These are phyloP conservation scores for Paecilomyces niveus DNA, from an alignment of 2,329 filamentous ascomycete genomes.

Conservation along the genomic window DNA sequence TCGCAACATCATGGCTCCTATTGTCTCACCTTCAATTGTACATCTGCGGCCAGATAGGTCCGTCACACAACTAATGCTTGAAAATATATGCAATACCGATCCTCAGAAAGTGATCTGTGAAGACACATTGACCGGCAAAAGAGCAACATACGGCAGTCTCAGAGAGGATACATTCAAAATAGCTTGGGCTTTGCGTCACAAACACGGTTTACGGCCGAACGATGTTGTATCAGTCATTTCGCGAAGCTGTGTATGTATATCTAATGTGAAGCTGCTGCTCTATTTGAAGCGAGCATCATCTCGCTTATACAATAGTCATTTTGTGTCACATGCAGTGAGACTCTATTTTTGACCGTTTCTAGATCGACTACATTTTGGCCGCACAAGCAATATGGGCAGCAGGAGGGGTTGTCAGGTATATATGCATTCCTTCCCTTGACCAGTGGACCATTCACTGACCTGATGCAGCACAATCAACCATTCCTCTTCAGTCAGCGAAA, in stretches of 20 bases:
- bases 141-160: constrained; percentile 5
- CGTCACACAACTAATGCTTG: constrained; percentile 7
- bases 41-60: constrained; percentile 4
- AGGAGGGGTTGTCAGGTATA: constrained; percentile 9
- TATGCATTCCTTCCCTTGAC: too few species aligned
- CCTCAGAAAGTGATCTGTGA: constrained; percentile 11
- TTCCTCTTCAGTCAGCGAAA: constrained; percentile 3
- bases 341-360: too few species aligned
- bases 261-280: too few species aligned
- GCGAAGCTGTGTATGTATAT: constrained; percentile 3
- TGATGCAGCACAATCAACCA: constrained; percentile 9
- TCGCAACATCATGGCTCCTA: constrained; percentile 7
- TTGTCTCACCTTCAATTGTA: constrained; percentile 2
- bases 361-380: constrained; percentile 9
- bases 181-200: constrained; percentile 3
- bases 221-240: constrained; percentile 8
- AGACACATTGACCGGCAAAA: constrained; percentile 9
- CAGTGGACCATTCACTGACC: too few species aligned
- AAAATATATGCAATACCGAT: constrained; percentile 7
- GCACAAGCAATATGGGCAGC: constrained; percentile 9
- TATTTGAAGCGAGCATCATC: too few species aligned
- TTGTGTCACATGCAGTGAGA: too few species aligned
- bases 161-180: constrained; percentile 7
- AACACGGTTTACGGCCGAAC: constrained; percentile 3
- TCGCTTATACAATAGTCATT: too few species aligned